These are phyloP conservation scores for Venturia effusa DNA, from an alignment of 2,329 filamentous ascomycete genomes.

Conservation along the genomic window DNA sequence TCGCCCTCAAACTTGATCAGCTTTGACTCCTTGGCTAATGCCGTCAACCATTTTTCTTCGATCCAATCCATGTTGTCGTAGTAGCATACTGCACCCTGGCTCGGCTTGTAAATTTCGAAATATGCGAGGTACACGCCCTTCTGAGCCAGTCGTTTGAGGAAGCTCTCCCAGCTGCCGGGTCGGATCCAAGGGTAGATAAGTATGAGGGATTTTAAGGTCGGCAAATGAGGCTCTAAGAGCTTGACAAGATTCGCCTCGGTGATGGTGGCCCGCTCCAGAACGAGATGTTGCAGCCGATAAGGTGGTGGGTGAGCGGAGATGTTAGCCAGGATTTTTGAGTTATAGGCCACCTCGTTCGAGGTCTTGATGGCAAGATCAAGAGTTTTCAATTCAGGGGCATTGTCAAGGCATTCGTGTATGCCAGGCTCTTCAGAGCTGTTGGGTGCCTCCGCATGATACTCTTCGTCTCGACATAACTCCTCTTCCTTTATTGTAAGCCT, in stretches of 20 bases:
- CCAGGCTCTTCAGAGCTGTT: not conserved
- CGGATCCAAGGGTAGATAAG: not conserved
- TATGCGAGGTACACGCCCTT: not conserved
- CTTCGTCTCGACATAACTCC: not conserved
- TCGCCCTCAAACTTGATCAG: slow-evolving; percentile 1
- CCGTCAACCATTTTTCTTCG: not conserved
- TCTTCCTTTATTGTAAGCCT: not conserved
- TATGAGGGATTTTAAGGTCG: not conserved
- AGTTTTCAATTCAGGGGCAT: not conserved
- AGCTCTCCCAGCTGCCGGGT: not conserved
- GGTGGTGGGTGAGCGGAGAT: not conserved
- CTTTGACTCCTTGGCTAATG: not conserved
- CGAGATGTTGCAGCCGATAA: slow-evolving; percentile 3
- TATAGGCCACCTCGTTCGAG: not conserved
- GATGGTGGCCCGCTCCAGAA: not conserved
- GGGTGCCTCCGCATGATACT: not conserved
- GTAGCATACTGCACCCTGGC: not conserved
- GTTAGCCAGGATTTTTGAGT: not conserved
- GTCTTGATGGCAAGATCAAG: not conserved
- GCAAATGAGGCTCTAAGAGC: not conserved
- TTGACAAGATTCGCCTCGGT: not conserved
- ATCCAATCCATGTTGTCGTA: not conserved
- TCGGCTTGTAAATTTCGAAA: slow-evolving; percentile 8
- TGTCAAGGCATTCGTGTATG: not conserved
- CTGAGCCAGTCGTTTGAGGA: not conserved